These are phyloP conservation scores for Carex arenaria DNA, from an alignment of 202 grass and related monocot species.

Conservation along the genomic window DNA sequence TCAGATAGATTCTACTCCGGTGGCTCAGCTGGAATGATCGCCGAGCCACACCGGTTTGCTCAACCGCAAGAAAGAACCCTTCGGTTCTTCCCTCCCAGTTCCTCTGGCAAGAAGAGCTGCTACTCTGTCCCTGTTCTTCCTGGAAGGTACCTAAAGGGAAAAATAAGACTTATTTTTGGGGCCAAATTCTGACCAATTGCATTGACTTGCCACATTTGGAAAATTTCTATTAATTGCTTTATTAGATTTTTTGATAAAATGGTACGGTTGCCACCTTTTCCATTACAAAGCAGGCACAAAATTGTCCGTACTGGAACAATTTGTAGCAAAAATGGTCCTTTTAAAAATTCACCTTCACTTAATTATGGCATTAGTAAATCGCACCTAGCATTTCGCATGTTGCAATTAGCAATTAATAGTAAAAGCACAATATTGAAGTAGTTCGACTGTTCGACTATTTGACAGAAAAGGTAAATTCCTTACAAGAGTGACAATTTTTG, in stretches of 20 bases:
- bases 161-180: neutral
- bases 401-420: neutral
- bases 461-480: neutral
- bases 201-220: neutral
- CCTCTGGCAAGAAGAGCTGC: conserved; percentile 84
- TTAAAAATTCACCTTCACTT: neutral
- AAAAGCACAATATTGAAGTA: neutral
- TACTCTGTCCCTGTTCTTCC: conserved; percentile 60
- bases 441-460: neutral
- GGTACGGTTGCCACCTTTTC: neutral
- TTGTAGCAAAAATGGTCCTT: neutral
- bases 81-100: conserved; percentile 86
- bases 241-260: neutral
- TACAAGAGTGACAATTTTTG: neutral
- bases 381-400: neutral
- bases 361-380: neutral
- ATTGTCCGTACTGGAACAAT: neutral
- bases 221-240: neutral
- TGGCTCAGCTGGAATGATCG: conserved; percentile 54
- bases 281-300: neutral
- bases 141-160: conserved; percentile 30
- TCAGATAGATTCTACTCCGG: conserved; percentile 79
- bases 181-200: neutral
- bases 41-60: conserved; percentile 81
- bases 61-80: conserved; percentile 82